Base-by-base conservation (phyloP, 2,329 filamentous ascomycete genomes). In the Stachybotrys elegans region DNA sequence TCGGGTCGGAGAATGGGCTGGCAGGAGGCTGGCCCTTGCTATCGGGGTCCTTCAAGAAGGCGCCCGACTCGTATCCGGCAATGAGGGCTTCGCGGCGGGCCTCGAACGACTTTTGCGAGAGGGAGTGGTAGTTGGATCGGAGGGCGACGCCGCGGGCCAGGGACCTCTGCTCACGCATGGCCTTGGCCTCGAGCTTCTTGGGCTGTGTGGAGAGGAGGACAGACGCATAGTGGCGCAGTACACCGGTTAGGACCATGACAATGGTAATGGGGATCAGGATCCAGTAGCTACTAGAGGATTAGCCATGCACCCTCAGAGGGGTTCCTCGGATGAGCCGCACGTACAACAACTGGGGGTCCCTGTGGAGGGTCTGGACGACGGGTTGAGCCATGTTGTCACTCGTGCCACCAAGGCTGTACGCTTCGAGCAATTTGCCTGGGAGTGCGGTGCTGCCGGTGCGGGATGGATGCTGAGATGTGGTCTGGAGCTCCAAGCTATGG, bases 301-400 rank as follows among this genome's bases (percentile, higher is more conserved):
- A 62, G 62, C 45, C 48, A 50, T 42, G 44, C 11, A 4, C 4
- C 12, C 11, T 36, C 21, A 36, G 34, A 6, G 34, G 34, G 34
- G 34, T 6, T 7, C 14, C 16, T 36, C 21, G 19, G 34, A 9
- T 9, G 25, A 29, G 25, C 25, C 8, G 9, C n/a, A 68, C 88
- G 63, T 74, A 97, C 93, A 98, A 95, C 53, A 98, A 77, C 70
- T 95, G 91, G 61, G 93, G 92, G 86, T 98, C 94, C 80, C 93
- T 72, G 73, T 95, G 87, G 80, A 98, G 96, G 74, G 90, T 93
- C 76, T 98, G 93, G 56, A 88, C 84, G 53, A 86, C 79, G 54
- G 86, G 76, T 72, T 93, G 84, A 57, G 86, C 86, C 92, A 97
- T 97, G 42, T 35, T 65, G 51, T 51, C 31, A 39, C 22, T 22